Percentiles rank a stretch among this genome's conserved stretches.
phyloP scores from a whole-genome alignment of 2,329 filamentous ascomycete species.

The Pestalotiopsis sp. region DNA sequence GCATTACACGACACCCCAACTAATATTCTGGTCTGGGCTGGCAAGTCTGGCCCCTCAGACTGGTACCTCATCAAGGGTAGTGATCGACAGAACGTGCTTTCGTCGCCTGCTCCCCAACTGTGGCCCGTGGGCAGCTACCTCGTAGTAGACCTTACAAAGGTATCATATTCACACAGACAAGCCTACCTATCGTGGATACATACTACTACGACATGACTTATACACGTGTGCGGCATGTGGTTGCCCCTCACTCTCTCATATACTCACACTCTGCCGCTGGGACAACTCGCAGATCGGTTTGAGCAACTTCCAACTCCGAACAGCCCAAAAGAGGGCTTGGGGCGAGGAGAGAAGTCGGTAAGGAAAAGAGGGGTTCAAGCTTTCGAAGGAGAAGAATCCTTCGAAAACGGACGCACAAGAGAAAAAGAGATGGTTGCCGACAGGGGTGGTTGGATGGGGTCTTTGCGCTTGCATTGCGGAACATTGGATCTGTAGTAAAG shows the following conservation, averaged over 20 bases:
- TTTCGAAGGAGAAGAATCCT: conserved; percentile 1
- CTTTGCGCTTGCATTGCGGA: neutral
- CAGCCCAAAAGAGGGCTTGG: neutral
- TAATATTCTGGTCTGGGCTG: neutral
- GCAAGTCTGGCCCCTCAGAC: neutral
- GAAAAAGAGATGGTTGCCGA: neutral
- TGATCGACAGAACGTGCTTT: neutral
- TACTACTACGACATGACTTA: neutral
- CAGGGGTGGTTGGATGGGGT: neutral
- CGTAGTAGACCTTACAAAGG: neutral
- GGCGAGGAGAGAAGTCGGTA: neutral
- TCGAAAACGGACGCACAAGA: neutral
- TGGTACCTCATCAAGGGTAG: neutral
- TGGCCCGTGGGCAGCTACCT: neutral
- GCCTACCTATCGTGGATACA: too few relatives aligned
- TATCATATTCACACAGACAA: neutral
- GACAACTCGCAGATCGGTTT: neutral
- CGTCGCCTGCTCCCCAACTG: neutral
- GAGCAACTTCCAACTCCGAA: neutral
- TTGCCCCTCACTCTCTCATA: neutral
- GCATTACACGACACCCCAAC: neutral
- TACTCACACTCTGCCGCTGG: neutral
- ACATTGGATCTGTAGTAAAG: neutral
- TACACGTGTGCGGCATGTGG: conserved; percentile 10
- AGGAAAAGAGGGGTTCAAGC: conserved; percentile 2